Conservation (phyloP, 306 rosid genomes). For the Begonia peltatifolia region DNA sequence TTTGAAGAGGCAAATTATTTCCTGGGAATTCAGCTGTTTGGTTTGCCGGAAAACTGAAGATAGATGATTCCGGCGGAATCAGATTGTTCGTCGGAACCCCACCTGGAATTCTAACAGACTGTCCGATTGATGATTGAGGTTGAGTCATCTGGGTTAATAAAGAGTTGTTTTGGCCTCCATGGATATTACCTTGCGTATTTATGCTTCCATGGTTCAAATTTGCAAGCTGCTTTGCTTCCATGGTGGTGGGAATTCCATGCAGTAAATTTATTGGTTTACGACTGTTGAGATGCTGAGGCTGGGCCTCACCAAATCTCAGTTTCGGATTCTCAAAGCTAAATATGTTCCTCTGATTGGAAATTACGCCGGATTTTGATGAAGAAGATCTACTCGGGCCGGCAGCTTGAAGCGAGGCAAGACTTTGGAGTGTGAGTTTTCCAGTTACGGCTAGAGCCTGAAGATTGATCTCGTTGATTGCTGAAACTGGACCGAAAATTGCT, state of each 20-base stretch:
- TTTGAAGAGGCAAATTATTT: conserved; percentile 51
- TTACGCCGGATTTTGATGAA: conserved; percentile 37
- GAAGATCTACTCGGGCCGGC: conserved; percentile 67
- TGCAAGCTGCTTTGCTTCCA: conserved; percentile 91
- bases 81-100: conserved; percentile 38
- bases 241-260: conserved; percentile 78
- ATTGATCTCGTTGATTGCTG: conserved; percentile 71
- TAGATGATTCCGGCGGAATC: conserved; percentile 23
- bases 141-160: conserved; percentile 56
- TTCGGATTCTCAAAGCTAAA: conserved; percentile 94
- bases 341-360: conserved; percentile 75
- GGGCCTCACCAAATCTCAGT: conserved; percentile 71
- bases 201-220: conserved; percentile 62
- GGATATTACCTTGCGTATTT: conserved; percentile 53
- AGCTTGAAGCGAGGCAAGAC: conserved; percentile 88
- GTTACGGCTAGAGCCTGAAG: conserved; percentile 67
- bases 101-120: conserved; percentile 34
- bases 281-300: conserved; percentile 45
- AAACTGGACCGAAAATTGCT: conserved; percentile 58
- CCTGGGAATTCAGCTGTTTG: conserved; percentile 47
- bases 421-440: conserved; percentile 78
- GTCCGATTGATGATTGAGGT: conserved; percentile 44
- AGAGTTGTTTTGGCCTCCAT: conserved; percentile 51
- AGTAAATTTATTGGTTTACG: conserved; percentile 62
- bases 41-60: conserved; percentile 63